A percentile compares a stretch with the other conserved stretches of the same genome.
Evolutionary conservation across 495 filamentous ascomycete genomes (phyloP).

Genomic region (Tuber indicum): DNA sequence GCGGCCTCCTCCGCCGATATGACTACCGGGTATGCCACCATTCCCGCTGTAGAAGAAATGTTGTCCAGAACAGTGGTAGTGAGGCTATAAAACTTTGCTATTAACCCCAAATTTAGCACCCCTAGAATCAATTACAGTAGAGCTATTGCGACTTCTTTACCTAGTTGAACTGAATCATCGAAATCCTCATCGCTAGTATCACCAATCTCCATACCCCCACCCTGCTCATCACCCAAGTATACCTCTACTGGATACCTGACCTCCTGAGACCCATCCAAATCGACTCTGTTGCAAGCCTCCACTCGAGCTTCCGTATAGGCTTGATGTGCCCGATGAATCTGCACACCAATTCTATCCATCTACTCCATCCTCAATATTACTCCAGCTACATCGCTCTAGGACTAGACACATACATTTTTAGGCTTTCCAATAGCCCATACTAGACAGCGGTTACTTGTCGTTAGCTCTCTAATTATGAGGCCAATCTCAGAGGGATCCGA

Average conservation of each 20-base stretch:
- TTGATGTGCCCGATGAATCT: background rate
- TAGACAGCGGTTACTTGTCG: background rate
- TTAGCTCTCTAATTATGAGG: background rate
- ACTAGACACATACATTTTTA: background rate
- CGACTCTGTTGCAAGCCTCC: constrained; percentile 3
- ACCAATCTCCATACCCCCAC: background rate
- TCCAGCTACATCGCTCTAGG: background rate
- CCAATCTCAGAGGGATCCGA: background rate
- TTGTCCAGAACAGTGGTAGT: constrained; percentile 16
- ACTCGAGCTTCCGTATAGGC: background rate
- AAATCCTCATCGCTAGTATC: background rate
- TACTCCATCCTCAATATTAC: background rate
- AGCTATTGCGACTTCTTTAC: constrained; percentile 9
- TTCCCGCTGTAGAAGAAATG: constrained; percentile 5
- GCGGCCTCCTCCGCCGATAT: constrained; percentile 42
- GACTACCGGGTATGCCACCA: constrained; percentile 45
- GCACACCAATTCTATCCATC: background rate
- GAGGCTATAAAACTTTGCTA: constrained; percentile 25
- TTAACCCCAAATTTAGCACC: background rate
- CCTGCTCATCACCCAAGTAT: background rate
- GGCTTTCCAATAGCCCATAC: constrained; percentile 22
- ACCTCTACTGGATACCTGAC: background rate
- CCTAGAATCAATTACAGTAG: constrained; percentile 39
- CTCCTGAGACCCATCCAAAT: background rate
- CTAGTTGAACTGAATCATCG: constrained; percentile 14